Conservation (phyloP, 1,139 yeast species). For the Suzukiozyma palmioleophila region DNA sequence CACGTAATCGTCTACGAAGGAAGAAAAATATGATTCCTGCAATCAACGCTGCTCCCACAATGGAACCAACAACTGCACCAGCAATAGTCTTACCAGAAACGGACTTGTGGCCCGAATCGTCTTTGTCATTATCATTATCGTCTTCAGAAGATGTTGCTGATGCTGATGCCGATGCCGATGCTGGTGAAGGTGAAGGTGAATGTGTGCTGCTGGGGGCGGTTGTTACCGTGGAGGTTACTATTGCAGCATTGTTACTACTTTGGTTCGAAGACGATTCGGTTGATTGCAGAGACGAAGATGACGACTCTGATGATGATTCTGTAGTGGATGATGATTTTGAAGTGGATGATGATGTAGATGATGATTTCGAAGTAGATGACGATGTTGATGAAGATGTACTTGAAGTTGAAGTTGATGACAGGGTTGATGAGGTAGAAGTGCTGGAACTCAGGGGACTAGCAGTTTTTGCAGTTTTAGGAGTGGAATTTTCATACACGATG, state of each 20-base stretch:
- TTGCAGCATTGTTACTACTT: background rate
- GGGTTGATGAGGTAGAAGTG: conserved; percentile 10
- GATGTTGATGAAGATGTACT: conserved; percentile 5
- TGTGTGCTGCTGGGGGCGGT: conserved; percentile 11
- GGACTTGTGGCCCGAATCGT: conserved; percentile 14
- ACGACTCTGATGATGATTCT: conserved; percentile 7
- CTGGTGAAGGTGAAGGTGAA: conserved; percentile 6
- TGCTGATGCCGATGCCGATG: conserved; percentile 10
- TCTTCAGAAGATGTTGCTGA: conserved; percentile 6
- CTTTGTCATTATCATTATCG: conserved; percentile 8
- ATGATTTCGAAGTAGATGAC: conserved; percentile 8
- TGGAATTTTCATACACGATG: conserved; percentile 41
- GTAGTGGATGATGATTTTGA: conserved; percentile 7
- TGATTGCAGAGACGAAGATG: conserved; percentile 10
- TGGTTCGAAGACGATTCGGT: conserved; percentile 11
- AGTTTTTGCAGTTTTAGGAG: conserved; percentile 12
- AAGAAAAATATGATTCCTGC: conserved; percentile 37
- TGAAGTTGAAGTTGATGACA: conserved; percentile 11
- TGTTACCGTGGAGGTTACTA: background rate
- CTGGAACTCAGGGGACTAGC: conserved; percentile 12
- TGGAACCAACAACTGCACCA: conserved; percentile 64
- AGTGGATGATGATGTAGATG: conserved; percentile 8
- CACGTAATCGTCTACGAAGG: conserved; percentile 35
- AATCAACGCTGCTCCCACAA: conserved; percentile 45
- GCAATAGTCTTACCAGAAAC: conserved; percentile 67